A percentile compares a stretch with the other conserved stretches of the same genome.
Conservation (phyloP, 306 rosid species). For the Psophocarpus tetragonolobus region DNA sequence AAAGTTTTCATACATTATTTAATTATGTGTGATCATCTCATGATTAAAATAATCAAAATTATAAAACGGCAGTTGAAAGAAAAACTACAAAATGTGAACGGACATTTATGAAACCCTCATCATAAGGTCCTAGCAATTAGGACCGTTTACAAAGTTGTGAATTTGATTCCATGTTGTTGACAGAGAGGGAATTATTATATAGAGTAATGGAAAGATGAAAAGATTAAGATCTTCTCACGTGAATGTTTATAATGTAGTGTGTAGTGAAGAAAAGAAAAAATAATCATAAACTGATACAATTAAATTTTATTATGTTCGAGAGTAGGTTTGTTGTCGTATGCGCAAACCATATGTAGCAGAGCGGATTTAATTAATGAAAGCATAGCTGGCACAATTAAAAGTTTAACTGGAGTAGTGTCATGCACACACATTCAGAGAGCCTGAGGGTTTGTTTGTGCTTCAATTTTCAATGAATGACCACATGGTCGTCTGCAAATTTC, state of each 20-base stretch:
- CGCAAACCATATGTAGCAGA: slow-evolving; percentile 27
- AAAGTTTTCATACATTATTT: not conserved
- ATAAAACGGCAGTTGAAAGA: not conserved
- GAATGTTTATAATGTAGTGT: not conserved
- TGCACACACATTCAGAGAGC: slow-evolving; percentile 20
- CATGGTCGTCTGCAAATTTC: slow-evolving; percentile 55
- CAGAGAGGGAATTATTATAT: not conserved
- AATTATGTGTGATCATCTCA: not conserved
- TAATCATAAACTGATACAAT: not conserved
- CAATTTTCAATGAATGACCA: slow-evolving; percentile 72
- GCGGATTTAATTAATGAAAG: slow-evolving; percentile 20
- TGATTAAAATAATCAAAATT: not conserved
- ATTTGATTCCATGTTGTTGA: not conserved
- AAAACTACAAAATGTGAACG: not conserved
- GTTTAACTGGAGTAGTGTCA: slow-evolving; percentile 39
- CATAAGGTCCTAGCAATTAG: not conserved
- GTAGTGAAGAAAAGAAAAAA: not conserved
- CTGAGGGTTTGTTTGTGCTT: slow-evolving; percentile 31
- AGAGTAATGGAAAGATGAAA: not conserved
- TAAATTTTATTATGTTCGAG: not conserved
- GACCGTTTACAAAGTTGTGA: not conserved
- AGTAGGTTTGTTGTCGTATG: slow-evolving; percentile 25
- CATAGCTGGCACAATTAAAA: slow-evolving; percentile 49
- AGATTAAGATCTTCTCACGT: not conserved
- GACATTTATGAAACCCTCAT: not conserved